Conservation (phyloP, 306 rosid genomes). For the Psophocarpus tetragonolobus region DNA sequence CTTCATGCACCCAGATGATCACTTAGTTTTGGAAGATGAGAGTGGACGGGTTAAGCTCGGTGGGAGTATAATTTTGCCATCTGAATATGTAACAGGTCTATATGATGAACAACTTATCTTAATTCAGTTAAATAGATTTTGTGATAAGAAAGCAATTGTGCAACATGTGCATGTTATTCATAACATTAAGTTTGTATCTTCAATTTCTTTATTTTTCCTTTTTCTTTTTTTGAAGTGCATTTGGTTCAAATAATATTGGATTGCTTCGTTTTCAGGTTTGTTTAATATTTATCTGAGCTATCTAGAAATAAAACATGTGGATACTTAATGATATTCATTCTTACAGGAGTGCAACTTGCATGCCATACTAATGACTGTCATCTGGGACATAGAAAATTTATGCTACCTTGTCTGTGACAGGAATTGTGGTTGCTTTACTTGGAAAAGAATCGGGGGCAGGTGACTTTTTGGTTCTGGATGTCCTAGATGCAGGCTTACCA, state of each 20-base stretch:
- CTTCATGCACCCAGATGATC: slow-evolving; percentile 74
- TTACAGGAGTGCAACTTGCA: slow-evolving; percentile 20
- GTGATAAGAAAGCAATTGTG: slow-evolving; percentile 19
- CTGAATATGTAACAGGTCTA: slow-evolving; percentile 82
- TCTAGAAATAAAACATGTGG: slow-evolving; percentile 20
- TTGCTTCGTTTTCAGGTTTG: slow-evolving; percentile 22
- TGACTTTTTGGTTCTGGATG: slow-evolving; percentile 74
- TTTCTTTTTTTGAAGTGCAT: not conserved
- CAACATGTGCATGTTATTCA: slow-evolving; percentile 6
- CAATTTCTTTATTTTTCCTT: not conserved
- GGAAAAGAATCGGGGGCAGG: slow-evolving; percentile 78
- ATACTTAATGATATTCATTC: not conserved
- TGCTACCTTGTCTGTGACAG: slow-evolving; percentile 48
- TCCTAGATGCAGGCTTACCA: slow-evolving; percentile 93
- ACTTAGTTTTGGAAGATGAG: slow-evolving; percentile 86
- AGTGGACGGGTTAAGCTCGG: slow-evolving; percentile 91
- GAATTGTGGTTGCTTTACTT: slow-evolving; percentile 74
- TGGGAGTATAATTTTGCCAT: slow-evolving; percentile 65
- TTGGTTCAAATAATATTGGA: not conserved
- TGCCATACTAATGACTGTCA: not conserved
- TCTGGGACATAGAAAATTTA: slow-evolving; percentile 24
- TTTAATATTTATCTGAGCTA: slow-evolving; percentile 26
- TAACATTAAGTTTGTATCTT: slow-evolving; percentile 15
- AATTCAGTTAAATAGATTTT: not conserved
- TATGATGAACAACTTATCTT: slow-evolving; percentile 13